These are phyloP conservation scores for Neonectria faginata DNA, from an alignment of 2,329 filamentous ascomycete genomes.

Conservation along the genomic window DNA sequence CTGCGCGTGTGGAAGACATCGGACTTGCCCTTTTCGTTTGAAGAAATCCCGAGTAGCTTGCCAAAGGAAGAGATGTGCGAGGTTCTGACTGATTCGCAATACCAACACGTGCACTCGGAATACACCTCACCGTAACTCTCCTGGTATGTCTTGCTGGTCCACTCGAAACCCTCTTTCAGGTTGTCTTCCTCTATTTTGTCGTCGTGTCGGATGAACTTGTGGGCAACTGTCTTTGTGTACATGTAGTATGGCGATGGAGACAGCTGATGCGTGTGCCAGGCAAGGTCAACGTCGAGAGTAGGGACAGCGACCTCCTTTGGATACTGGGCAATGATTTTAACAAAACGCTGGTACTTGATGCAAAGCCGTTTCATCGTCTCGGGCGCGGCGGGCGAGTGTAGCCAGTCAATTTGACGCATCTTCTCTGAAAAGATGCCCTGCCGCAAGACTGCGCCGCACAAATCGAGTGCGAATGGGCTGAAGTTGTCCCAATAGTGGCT, in stretches of 20 bases:
- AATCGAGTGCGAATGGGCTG: slow-evolving; percentile 73
- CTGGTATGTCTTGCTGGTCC: slow-evolving; percentile 78
- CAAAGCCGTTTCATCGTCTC: slow-evolving; percentile 75
- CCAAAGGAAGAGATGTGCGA: slow-evolving; percentile 62
- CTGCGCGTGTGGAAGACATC: neutral
- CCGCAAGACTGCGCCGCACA: slow-evolving; percentile 72
- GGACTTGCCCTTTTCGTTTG: slow-evolving; percentile 56
- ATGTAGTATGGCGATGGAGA: slow-evolving; percentile 71
- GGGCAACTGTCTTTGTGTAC: slow-evolving; percentile 61
- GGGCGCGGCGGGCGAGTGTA: slow-evolving; percentile 74
- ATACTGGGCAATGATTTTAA: slow-evolving; percentile 66
- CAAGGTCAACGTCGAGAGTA: slow-evolving; percentile 79
- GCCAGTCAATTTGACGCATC: slow-evolving; percentile 82
- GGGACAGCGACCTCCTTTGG: slow-evolving; percentile 68
- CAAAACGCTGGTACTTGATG: slow-evolving; percentile 73
- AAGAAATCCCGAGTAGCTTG: slow-evolving; percentile 59
- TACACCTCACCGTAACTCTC: slow-evolving; percentile 74
- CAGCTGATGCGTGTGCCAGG: slow-evolving; percentile 86
- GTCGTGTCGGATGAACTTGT: slow-evolving; percentile 80
- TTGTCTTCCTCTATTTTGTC: slow-evolving; percentile 81
- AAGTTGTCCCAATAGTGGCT: slow-evolving; percentile 76
- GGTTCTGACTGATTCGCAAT: slow-evolving; percentile 72
- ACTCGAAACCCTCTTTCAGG: slow-evolving; percentile 75
- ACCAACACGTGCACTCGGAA: slow-evolving; percentile 84
- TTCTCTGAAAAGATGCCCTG: slow-evolving; percentile 77